Base-by-base conservation (phyloP, 2,329 filamentous ascomycete species). In the Cladosporium sphaerospermum region DNA sequence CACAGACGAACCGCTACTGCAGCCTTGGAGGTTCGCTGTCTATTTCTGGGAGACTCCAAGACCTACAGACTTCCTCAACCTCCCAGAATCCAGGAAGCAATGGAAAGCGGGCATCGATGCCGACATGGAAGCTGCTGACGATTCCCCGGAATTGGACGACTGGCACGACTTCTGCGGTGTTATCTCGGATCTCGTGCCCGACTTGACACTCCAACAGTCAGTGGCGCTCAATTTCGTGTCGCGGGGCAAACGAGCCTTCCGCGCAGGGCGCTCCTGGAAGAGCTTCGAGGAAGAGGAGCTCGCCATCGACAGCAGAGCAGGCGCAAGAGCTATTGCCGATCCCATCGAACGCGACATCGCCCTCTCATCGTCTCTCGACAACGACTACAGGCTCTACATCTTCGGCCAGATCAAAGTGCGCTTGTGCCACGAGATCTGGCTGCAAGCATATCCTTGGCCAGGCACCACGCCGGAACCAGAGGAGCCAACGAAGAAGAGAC, bases 201-300 rank as follows among this genome's bases (percentile, higher is more conserved):
- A 41, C 42, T 13, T 54, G 2, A 14, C 10, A 10, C 39, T 54
- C 2, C 34, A 45, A 10, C 39, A 16, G 18, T 48, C 40, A 3
- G 57, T 60, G 31, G 62, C 58, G 5, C 48, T 52, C 2, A 55
- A 46, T 1, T 63, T 63, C 45, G 54, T 57, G 7, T 46, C 45
- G 4, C 57, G 61, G 28, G 61, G 59, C 8, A 64, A 62, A 46
- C 50, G 55, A 10, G 61, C 61, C 4, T 59, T 54, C 33, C 39
- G 56, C 10, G 53, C 44, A 14, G 56, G 54, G 1, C 47, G 50
- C 14, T 48, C 54, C 6, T 64, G 58, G 57, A 41, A 44, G 4
- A 41, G 54, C 11, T 64, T 61, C 41, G 61, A 62, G 54, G 47
- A 36, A 5, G 58, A 59, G 11, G 61, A 61, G 48, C 46, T 58